phyloP scores from a whole-genome alignment of 257 asterid genomes.

The Coffea eugenioides region DNA sequence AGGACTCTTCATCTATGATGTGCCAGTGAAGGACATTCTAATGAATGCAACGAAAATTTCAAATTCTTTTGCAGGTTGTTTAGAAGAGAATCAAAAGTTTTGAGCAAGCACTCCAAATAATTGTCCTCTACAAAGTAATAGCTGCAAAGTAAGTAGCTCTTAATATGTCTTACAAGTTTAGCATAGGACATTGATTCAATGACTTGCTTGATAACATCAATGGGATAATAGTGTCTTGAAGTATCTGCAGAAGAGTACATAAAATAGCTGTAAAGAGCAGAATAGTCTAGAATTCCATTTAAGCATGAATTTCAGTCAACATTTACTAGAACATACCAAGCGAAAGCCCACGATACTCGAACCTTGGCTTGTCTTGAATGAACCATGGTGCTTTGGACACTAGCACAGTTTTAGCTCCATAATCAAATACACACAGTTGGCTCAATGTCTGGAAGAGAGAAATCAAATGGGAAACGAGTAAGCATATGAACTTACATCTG shows the following conservation, averaged over 20 bases:
- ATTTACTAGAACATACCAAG: slow-evolving; percentile 45
- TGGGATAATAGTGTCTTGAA: slow-evolving; percentile 83
- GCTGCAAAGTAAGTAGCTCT: slow-evolving; percentile 12
- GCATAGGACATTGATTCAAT: slow-evolving; percentile 93
- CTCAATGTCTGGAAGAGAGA: slow-evolving; percentile 66
- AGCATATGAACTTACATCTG: background rate
- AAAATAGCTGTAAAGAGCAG: slow-evolving; percentile 15
- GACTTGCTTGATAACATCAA: slow-evolving; percentile 77
- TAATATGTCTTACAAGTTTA: slow-evolving; percentile 73
- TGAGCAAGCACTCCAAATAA: background rate
- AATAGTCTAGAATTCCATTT: slow-evolving; percentile 3
- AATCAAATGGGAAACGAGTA: slow-evolving; percentile 15
- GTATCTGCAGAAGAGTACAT: slow-evolving; percentile 58
- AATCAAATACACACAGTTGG: slow-evolving; percentile 77
- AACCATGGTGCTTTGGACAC: slow-evolving; percentile 84
- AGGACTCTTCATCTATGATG: slow-evolving; percentile 92
- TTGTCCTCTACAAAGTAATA: background rate
- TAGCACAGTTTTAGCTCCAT: slow-evolving; percentile 65
- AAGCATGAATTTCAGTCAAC: background rate
- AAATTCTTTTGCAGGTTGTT: slow-evolving; percentile 12
- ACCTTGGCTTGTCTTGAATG: slow-evolving; percentile 87
- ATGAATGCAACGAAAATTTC: slow-evolving; percentile 47
- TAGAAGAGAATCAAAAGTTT: background rate
- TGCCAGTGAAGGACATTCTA: slow-evolving; percentile 99
- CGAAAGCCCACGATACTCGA: slow-evolving; percentile 74